Percentiles rank a stretch among this genome's conserved stretches.
Conservation (phyloP, 257 asterid species). For the Lavandula angustifolia region DNA sequence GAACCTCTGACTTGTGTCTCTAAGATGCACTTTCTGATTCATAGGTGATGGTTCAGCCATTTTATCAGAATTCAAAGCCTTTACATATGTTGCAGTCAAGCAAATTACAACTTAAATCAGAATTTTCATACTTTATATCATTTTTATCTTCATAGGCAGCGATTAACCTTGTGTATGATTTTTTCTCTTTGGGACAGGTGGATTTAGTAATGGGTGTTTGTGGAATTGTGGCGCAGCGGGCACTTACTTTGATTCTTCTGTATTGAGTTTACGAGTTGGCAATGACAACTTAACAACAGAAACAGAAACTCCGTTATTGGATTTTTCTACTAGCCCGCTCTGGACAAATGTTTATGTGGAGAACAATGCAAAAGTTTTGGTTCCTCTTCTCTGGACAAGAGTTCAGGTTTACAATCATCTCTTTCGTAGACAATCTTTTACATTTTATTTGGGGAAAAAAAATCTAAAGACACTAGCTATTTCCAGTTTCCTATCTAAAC, state of each 20-base stretch:
- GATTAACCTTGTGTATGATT: constrained; percentile 28
- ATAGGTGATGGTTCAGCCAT: background rate
- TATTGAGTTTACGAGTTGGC: constrained; percentile 87
- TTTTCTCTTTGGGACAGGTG: constrained; percentile 65
- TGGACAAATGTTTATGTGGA: constrained; percentile 97
- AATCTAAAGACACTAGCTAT: too few relatives aligned
- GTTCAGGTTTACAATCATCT: constrained; percentile 74
- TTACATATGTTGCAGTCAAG: background rate
- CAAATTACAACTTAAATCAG: constrained; percentile 5
- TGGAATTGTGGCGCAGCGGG: constrained; percentile 98
- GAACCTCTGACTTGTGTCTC: constrained; percentile 1
- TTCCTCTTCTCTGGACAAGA: constrained; percentile 97
- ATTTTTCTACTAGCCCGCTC: constrained; percentile 85
- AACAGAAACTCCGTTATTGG: constrained; percentile 95
- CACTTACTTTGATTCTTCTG: constrained; percentile 89
- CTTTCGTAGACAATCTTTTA: background rate
- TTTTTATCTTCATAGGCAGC: constrained; percentile 21
- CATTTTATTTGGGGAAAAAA: too few relatives aligned
- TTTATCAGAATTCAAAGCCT: constrained; percentile 11
- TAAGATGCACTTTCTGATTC: background rate
- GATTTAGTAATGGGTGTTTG: constrained; percentile 82
- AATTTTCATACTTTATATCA: background rate
- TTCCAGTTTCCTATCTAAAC: too few relatives aligned
- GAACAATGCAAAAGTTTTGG: constrained; percentile 89
- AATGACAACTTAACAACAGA: constrained; percentile 86